phyloP scores from a whole-genome alignment of 441 rosid species.

The Corymbia calophylla region DNA sequence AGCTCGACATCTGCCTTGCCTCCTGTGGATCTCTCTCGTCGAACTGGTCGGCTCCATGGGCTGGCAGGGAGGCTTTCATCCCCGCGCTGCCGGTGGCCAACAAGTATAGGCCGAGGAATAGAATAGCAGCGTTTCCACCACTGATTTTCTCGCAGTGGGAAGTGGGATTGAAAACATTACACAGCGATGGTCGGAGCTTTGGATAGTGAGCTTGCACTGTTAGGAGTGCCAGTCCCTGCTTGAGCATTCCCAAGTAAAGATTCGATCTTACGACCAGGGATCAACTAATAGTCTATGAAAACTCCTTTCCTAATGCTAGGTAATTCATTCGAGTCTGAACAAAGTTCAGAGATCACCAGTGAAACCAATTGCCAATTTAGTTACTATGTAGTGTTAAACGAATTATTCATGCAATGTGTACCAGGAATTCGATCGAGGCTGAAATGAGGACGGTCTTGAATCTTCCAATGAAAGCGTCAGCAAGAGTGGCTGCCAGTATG shows the following conservation, averaged over 20 bases:
- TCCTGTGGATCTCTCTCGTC: slow-evolving; percentile 39
- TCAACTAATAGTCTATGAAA: neutral
- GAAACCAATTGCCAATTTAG: neutral
- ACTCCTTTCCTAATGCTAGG: neutral
- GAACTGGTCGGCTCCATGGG: slow-evolving; percentile 57
- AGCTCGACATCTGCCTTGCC: slow-evolving; percentile 42
- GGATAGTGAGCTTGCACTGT: slow-evolving; percentile 44
- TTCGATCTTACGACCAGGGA: no score
- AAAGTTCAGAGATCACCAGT: neutral
- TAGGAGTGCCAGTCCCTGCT: slow-evolving; percentile 37
- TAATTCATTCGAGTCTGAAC: neutral
- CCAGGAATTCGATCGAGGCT: slow-evolving; percentile 43
- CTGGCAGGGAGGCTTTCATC: slow-evolving; percentile 38
- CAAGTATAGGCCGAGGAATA: slow-evolving; percentile 36
- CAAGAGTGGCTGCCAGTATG: slow-evolving; percentile 31
- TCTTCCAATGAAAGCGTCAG: slow-evolving; percentile 50
- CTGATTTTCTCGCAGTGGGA: slow-evolving; percentile 24
- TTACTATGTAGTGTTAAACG: neutral
- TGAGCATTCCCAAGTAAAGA: neutral
- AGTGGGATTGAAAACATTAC: slow-evolving; percentile 25
- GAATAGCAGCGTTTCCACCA: slow-evolving; percentile 27
- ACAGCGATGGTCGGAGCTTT: slow-evolving; percentile 28
- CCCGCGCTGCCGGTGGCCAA: slow-evolving; percentile 41
- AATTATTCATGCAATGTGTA: neutral
- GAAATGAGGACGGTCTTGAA: slow-evolving; percentile 32